These are phyloP conservation scores for Irpex sp. DNA, from an alignment of 1,284 basidiomycete species.

Conservation along the genomic window DNA sequence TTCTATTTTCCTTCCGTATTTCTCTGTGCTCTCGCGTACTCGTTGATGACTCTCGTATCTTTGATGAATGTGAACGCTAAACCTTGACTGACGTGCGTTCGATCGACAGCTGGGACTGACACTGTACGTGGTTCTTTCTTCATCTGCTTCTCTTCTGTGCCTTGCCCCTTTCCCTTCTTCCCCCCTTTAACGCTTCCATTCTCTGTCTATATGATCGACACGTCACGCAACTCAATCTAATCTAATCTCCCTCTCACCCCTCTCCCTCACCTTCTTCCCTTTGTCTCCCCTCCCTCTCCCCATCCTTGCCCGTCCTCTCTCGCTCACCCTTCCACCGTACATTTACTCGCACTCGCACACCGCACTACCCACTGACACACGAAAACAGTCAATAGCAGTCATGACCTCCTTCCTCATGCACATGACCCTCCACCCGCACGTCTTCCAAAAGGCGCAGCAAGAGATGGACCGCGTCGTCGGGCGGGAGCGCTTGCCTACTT, in stretches of 20 bases:
- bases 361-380: neutral
- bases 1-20: no score
- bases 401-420: slow-evolving; percentile 43
- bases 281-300: neutral
- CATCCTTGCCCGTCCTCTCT: neutral
- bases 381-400: slow-evolving; percentile 37
- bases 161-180: no score
- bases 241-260: no score
- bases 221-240: no score
- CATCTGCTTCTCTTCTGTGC: neutral
- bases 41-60: neutral
- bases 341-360: neutral
- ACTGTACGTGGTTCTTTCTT: slow-evolving; percentile 19
- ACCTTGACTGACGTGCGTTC: neutral
- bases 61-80: no score
- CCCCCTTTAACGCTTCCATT: no score
- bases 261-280: neutral
- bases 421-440: slow-evolving; percentile 46
- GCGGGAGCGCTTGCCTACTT: slow-evolving; percentile 35
- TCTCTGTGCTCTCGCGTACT: no score
- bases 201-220: no score
- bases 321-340: neutral
- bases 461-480: slow-evolving; percentile 51
- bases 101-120: slow-evolving; percentile 26
- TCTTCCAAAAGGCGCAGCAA: slow-evolving; percentile 42